Conservation (phyloP, 441 rosid genomes). For the California macrophylla region DNA sequence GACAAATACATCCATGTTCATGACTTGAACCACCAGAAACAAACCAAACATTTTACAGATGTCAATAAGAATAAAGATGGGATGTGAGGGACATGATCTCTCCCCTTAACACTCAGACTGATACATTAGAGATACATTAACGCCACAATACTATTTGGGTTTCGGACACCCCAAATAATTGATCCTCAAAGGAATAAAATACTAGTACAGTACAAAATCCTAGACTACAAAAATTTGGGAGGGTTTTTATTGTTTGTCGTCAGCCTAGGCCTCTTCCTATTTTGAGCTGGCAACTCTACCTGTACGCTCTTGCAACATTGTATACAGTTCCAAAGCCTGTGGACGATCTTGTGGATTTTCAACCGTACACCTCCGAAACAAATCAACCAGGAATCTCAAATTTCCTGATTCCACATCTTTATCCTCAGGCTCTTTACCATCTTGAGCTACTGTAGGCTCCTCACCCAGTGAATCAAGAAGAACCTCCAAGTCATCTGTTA, state of each 20-base stretch:
- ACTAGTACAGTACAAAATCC: conserved; percentile 13
- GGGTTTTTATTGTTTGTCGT: conserved; percentile 9
- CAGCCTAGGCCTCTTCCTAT: conserved; percentile 10
- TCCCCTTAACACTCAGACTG: not conserved
- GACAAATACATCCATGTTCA: conserved; percentile 9
- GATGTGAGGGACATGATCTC: conserved; percentile 5
- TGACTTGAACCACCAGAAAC: not conserved
- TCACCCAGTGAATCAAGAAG: conserved; percentile 33
- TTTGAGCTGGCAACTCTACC: conserved; percentile 18
- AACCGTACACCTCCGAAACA: conserved; percentile 57
- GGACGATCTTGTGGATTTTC: conserved; percentile 62
- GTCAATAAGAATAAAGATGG: conserved; percentile 7
- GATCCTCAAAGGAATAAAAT: conserved; percentile 14
- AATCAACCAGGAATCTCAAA: conserved; percentile 51
- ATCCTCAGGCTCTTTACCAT: conserved; percentile 26
- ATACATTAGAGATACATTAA: conserved; percentile 1
- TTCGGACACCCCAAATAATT: conserved; percentile 16
- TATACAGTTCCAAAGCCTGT: conserved; percentile 48
- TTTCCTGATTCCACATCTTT: conserved; percentile 37
- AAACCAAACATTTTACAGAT: conserved; percentile 21
- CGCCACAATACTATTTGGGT: conserved; percentile 4
- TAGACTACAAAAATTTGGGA: conserved; percentile 31
- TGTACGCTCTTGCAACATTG: conserved; percentile 31
- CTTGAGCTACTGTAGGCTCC: conserved; percentile 25
- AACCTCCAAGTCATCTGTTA: conserved; percentile 49